Percentiles rank a stretch among this genome's conserved stretches.
Evolutionary conservation across 139 green algal genomes (phyloP).

Genomic region (Gonium pectorale): DNA sequence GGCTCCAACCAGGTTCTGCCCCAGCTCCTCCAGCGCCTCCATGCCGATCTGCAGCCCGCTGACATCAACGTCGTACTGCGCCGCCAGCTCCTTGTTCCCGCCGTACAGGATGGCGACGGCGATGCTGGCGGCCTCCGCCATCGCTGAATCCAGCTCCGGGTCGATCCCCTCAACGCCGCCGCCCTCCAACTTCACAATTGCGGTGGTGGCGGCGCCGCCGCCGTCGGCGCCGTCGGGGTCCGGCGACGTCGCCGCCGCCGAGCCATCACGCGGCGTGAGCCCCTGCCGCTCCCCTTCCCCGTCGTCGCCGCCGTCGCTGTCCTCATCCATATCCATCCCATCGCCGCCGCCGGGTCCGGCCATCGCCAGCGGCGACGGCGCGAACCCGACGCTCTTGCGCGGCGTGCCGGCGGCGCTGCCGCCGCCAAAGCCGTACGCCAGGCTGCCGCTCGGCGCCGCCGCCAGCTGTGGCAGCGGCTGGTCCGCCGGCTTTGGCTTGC

Average conservation of each 20-base stretch:
- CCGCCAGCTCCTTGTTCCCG: constrained; percentile 9
- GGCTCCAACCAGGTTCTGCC: constrained; percentile 10
- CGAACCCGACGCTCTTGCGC: too few species aligned
- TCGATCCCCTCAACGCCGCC: background rate
- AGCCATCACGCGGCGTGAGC: background rate
- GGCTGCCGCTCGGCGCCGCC: background rate
- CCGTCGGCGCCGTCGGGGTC: background rate
- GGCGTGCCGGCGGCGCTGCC: background rate
- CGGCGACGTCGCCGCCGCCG: constrained; percentile 6
- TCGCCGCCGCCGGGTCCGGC: background rate
- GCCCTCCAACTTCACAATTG: background rate
- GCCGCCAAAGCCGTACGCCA: background rate
- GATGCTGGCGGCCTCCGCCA: background rate
- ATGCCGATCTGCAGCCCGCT: background rate
- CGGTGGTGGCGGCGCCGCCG: background rate
- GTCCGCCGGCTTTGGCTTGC: constrained; percentile 7
- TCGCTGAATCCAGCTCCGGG: constrained; percentile 9
- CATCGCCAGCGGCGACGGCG: background rate
- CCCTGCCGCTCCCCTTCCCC: background rate
- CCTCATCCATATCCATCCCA: constrained; percentile 1
- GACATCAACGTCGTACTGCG: constrained; percentile 2
- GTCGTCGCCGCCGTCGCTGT: constrained; percentile 13
- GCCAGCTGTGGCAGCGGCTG: background rate
- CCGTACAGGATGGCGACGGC: constrained; percentile 29
- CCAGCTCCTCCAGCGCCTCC: constrained; percentile 28